A percentile compares a stretch with the other conserved stretches of the same genome.
Evolutionary conservation across 2,329 filamentous ascomycete species (phyloP).

Genomic region (Fusarium secorum): DNA sequence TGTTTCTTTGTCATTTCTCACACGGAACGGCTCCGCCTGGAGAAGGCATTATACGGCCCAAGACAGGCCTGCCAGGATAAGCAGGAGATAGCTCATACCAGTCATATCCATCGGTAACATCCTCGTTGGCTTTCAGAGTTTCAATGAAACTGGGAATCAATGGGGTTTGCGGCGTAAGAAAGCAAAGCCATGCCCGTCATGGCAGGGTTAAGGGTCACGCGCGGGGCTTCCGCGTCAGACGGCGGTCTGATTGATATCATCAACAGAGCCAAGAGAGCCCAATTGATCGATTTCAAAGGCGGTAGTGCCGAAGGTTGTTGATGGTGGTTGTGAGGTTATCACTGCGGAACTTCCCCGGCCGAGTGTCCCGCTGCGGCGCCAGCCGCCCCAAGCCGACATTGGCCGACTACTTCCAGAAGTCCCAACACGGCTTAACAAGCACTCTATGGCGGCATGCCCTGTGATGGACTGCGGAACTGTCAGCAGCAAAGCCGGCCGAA

Average conservation of each 20-base stretch:
- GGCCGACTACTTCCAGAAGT: slow-evolving; percentile 43
- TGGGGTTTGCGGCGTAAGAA: slow-evolving; percentile 33
- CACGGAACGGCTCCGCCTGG: slow-evolving; percentile 42
- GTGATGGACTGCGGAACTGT: slow-evolving; percentile 33
- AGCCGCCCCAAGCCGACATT: slow-evolving; percentile 53
- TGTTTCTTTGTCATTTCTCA: slow-evolving; percentile 25
- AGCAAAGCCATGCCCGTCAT: slow-evolving; percentile 31
- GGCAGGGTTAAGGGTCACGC: slow-evolving; percentile 35
- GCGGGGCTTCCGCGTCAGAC: slow-evolving; percentile 40
- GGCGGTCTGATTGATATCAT: slow-evolving; percentile 41
- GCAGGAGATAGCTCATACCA: slow-evolving; percentile 6
- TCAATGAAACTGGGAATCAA: slow-evolving; percentile 26
- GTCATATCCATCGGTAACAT: slow-evolving; percentile 24
- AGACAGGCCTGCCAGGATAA: slow-evolving; percentile 28
- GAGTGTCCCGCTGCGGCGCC: slow-evolving; percentile 41
- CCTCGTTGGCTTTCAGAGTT: slow-evolving; percentile 17
- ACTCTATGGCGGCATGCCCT: slow-evolving; percentile 3
- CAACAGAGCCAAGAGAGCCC: slow-evolving; percentile 21
- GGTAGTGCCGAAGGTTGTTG: slow-evolving; percentile 38
- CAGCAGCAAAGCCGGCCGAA: slow-evolving; percentile 26
- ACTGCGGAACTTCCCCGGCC: slow-evolving; percentile 44
- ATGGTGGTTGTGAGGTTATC: slow-evolving; percentile 32
- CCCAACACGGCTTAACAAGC: slow-evolving; percentile 29
- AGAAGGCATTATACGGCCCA: slow-evolving; percentile 40
- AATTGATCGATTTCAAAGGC: slow-evolving; percentile 25